Base-by-base conservation (phyloP, 352 stramenopile genomes). In the Pythium monospermum region DNA sequence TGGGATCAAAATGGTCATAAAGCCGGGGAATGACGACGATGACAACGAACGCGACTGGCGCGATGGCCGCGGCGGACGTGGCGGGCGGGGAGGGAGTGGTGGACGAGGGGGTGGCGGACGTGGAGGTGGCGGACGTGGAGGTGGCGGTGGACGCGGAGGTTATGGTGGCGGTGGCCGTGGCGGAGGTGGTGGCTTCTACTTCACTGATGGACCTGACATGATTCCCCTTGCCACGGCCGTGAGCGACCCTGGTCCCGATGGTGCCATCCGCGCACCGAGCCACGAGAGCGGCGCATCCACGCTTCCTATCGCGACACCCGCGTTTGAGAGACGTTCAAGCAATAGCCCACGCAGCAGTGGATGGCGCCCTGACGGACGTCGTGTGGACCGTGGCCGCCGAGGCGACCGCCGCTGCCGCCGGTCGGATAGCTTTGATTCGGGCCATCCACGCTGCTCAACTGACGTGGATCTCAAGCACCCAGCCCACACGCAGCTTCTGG, bases 381-480 rank as follows among this genome's bases (percentile, higher is more conserved):
- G 40, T 22, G 19, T 23, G 10, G 38, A 37, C 11, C 6, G 40
- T 35, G 57, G 51, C 27, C 42, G 58, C 6, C 61, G 47, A 40
- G 47, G 47, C 36, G 48, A 32, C 10, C 27, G 40, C 7, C 49
- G 41, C 11, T 22, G 49, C n/a, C 39, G 48, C 33, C 69, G 73
- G 2, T 67, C 59, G 18, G 76, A 83, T 27, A 85, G 73, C 44
- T 85, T 85, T 23, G 71, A 80, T 37, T 74, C 68, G 7, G 49
- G 74, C 1, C 50, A 55, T 4, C 42, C 43, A 5, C 22, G 13
- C 1, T 39, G 18, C 6, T 30, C 60, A 33, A 47, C 55, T 22
- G 57, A 69, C 26, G 41, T 51, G 1, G 36, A 71, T 53, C 39
- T 66, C 27, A 74, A 73, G 23, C 58, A 70, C 18, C 52, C 61